Evolutionary conservation across 2,329 filamentous ascomycete species (phyloP), one percentile per base, ranked within the genome.

Genomic region (Trichoderma oligosporum): DNA sequence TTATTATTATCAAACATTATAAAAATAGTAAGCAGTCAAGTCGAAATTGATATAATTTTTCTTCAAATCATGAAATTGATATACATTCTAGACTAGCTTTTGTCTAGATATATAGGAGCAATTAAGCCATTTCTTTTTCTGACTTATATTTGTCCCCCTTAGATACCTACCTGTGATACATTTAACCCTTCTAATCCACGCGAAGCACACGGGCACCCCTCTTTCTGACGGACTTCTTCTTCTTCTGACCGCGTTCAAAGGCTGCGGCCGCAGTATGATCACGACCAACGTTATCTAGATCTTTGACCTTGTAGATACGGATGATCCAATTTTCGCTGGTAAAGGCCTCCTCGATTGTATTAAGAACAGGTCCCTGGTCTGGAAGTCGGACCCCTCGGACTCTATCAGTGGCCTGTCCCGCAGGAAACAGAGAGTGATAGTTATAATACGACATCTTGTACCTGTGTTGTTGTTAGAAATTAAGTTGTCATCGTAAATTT

Each of bases 381-480:
- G 94, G 95, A 51, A 97, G 78, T 60, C 83, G 84, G 35, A 83
- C 82, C 63, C 86, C 85, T 70, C 94, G 91, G 62, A 99, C 94
- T 65, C 94, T 88, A 72, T 99, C 94, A 65, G 85, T 79, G 33
- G 90, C 92, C 75, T 97, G 91, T 61, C 94, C 94, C 2, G 87
- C 82, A 42, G 92, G 93, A 83, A 97, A 99, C 61, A 99, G 84
- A 45, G 82, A 78, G 74, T 93, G 84, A 80, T 89, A 99, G 82
- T 97, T 97, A 84, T 99, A 89, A 82, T 99, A 99, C 20, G 91
- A 97, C 92, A 99, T 97, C 83, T 99, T 99, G 84, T 99, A 99
- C 91, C 92, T 96, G 63, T 27, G n/a, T 27, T 35, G 9, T 24
- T 48, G 67, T 74, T 60, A 73, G 69, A 41, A 27, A 16, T 56